Conservation (phyloP, 2,329 filamentous ascomycete species). For the Colletotrichum sp. region DNA sequence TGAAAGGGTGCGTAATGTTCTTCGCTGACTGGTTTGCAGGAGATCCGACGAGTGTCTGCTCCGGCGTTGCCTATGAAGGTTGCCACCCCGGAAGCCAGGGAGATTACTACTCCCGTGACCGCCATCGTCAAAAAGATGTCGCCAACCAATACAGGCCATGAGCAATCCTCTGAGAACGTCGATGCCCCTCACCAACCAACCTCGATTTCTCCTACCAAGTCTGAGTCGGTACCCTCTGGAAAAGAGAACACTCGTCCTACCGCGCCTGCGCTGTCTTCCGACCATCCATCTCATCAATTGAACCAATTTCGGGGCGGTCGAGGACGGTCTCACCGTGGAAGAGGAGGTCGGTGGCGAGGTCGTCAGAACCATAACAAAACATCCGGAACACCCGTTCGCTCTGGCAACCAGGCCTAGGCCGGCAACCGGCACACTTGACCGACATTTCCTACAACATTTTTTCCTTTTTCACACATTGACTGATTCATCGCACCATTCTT, state of each 20-base stretch:
- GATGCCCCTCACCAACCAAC: neutral
- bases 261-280: neutral
- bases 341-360: conserved; percentile 2
- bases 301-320: neutral
- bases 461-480: neutral
- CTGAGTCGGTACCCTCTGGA: neutral
- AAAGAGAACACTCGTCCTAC: neutral
- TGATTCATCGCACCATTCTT: neutral
- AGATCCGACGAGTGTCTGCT: neutral
- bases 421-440: neutral
- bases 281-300: neutral
- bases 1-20: neutral
- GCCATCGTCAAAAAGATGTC: neutral
- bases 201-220: neutral
- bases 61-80: neutral
- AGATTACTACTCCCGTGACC: neutral
- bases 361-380: neutral
- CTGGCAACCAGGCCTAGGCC: neutral
- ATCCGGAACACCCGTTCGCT: neutral
- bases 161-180: neutral
- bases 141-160: neutral
- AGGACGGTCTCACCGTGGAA: neutral
- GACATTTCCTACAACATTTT: neutral
- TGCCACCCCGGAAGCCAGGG: neutral
- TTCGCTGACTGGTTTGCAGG: neutral